Base-by-base conservation (phyloP, 225 moss, liverwort and hornwort species). In the Thuidium tamariscinum region DNA sequence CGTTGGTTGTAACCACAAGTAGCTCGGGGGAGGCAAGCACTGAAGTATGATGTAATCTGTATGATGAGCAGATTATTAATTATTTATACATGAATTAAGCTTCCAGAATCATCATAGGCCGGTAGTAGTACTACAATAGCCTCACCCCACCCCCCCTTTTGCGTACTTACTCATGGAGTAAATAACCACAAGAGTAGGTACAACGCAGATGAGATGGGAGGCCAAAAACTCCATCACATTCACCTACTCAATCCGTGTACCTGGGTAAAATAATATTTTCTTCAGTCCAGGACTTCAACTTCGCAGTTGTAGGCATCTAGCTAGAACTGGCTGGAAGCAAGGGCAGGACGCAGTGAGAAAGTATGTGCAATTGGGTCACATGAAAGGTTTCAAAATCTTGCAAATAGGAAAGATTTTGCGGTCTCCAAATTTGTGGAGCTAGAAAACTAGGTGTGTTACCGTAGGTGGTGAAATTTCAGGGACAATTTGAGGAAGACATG, bases 181-280 rank as follows among this genome's bases (percentile, higher is more conserved):
- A 91, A 82, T 74, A 89, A 89, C 73, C 22, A 48, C 69, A 56
- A 59, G 15, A 44, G 74, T 52, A 54, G 82, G 91, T 91, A 87
- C 91, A 74, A 79, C 15, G 30, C 30, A 0, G 74, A 87, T 89
- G 79, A 85, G 89, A 89, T 87, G 85, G 79, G 82, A 57, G 66
- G 82, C 82, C 89, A 16, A 52, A 87, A 89, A 74, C 87, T 79
- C 85, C 54, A 89, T 85, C 79, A 11, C 42, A 46, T 32, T 79
- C 81, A 91, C 89, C 86, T 84, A 86, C 91, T 84, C 71, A 91
- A 91, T 91, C 89, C 41, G 1, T 64, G 80, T 84, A 74, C 83
- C 20, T 27, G 46, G 70, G 80, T 76, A 10, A 49, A 84, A 49
- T 83, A 80, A 75, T 75, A 63, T 74, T 76, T 75, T 20, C 25